Evolutionary conservation across 2,329 filamentous ascomycete species (phyloP), one percentile per base, ranked within the genome.

Genomic region (Beauveria brongniartii): DNA sequence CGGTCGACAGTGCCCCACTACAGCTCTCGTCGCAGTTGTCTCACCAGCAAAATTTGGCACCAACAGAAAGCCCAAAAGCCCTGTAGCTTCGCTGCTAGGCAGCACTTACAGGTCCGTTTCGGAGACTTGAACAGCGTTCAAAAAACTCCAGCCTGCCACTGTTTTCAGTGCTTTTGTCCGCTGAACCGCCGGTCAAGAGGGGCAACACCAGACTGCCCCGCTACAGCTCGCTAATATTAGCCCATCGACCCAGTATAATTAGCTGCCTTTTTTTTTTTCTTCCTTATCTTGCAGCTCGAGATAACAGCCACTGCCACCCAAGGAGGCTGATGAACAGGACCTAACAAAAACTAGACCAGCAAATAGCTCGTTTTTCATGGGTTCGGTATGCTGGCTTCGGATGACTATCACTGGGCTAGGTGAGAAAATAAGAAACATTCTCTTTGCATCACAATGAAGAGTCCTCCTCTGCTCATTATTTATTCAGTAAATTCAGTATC

Each of bases 351-450:
- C 30, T 5, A 50, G 24, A 26, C 12, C 12, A 18, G 34, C n/a
- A 30, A 55, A 46, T 46, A 22, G 20, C 26, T 20, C 54, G 43
- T 57, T 56, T 48, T 16, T 56, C 44, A 48, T 57, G 55, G 55
- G 55, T 57, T 50, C 28, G 55, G 55, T 57, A 37, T 57, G 12
- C n/a, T 51, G n/a, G 14, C 47, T 44, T 51, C 46, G 22, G 56
- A 51, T 12, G 37, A 56, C 41, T 16, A 24, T 7, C n/a, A 47
- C 24, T 51, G 56, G 47, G 47, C 56, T 30, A 44, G 47, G 37
- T 51, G 14, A 57, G 30, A 50, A 55, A 48, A 40, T 10, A 57
- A 48, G 5, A 48, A 59, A 44, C 16, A 40, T 10, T 18, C 51
- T 43, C 9, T 43, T 9, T 5, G 41, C 34, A 37, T 37, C 34